Percentiles rank a stretch among this genome's conserved stretches.
These are phyloP conservation scores for Ceraceosorus guamensis DNA, from an alignment of 1,284 basidiomycete genomes.

Conservation along the genomic window DNA sequence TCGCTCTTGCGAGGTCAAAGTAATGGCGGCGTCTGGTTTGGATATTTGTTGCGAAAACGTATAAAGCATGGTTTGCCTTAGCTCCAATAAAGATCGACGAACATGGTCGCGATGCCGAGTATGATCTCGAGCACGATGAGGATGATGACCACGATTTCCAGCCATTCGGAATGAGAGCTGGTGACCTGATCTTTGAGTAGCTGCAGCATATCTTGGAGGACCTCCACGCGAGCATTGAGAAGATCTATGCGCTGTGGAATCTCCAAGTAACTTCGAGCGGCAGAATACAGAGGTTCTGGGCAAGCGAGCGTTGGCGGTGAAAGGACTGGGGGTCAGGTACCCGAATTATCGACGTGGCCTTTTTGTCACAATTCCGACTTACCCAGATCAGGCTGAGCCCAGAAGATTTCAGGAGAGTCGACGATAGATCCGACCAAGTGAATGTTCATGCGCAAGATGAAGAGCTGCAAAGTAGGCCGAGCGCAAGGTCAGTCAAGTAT, in stretches of 20 bases:
- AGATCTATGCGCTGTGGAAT: slow-evolving; percentile 88
- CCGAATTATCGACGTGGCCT: too few relatives aligned
- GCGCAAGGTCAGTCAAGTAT: background rate
- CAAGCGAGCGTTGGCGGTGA: too few relatives aligned
- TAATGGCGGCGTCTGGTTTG: too few relatives aligned
- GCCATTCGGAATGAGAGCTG: slow-evolving; percentile 77
- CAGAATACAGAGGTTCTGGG: slow-evolving; percentile 80
- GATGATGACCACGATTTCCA: slow-evolving; percentile 92
- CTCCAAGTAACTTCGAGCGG: slow-evolving; percentile 76
- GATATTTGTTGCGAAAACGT: too few relatives aligned
- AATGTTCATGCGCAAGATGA: slow-evolving; percentile 87
- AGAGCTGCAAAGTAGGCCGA: slow-evolving; percentile 53
- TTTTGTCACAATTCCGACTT: background rate
- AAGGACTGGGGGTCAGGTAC: too few relatives aligned
- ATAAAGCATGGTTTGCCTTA: slow-evolving; percentile 5
- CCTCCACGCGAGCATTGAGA: slow-evolving; percentile 83
- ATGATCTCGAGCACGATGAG: slow-evolving; percentile 79
- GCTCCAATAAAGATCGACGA: slow-evolving; percentile 45
- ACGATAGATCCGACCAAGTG: slow-evolving; percentile 91
- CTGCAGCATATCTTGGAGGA: slow-evolving; percentile 93
- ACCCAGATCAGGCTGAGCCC: slow-evolving; percentile 65
- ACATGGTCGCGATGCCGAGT: slow-evolving; percentile 44
- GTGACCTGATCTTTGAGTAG: slow-evolving; percentile 90
- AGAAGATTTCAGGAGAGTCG: slow-evolving; percentile 91
- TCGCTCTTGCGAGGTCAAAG: too few relatives aligned